phyloP scores from a whole-genome alignment of 208 protist species.

The Crithidia thermophila region DNA sequence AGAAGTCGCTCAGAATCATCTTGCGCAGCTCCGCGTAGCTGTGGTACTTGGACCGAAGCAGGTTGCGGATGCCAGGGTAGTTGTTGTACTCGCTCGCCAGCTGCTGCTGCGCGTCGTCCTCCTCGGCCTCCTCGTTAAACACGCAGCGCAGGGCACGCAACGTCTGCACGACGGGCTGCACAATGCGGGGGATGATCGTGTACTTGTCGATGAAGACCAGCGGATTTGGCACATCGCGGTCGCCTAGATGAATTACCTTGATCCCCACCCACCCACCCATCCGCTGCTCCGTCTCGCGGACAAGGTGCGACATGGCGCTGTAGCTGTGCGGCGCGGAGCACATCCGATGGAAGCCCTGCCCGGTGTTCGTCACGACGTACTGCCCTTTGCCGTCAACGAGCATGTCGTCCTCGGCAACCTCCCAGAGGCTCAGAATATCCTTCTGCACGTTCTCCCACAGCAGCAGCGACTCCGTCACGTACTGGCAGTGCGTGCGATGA shows the following conservation, averaged over 20 bases:
- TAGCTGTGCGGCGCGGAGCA: slow-evolving; percentile 89
- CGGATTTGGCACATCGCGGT: slow-evolving; percentile 97
- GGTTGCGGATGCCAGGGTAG: slow-evolving; percentile 75
- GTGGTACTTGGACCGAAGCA: slow-evolving; percentile 81
- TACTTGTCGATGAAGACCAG: slow-evolving; percentile 99
- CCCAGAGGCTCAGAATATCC: slow-evolving; percentile 95
- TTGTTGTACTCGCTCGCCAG: slow-evolving; percentile 34
- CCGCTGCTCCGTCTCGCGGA: slow-evolving; percentile 74
- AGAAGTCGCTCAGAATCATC: slow-evolving; percentile 96
- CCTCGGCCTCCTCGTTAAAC: slow-evolving; percentile 47
- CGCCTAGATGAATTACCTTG: slow-evolving; percentile 97
- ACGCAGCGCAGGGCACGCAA: slow-evolving; percentile 73
- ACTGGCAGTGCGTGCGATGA: slow-evolving; percentile 95
- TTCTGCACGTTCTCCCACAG: slow-evolving; percentile 95
- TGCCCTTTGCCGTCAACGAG: slow-evolving; percentile 54
- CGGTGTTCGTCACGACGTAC: slow-evolving; percentile 92
- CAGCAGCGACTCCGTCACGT: slow-evolving; percentile 95
- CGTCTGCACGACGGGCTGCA: slow-evolving; percentile 92
- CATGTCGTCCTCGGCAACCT: slow-evolving; percentile 94
- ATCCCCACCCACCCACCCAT: slow-evolving; percentile 96
- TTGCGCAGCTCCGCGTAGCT: slow-evolving; percentile 63
- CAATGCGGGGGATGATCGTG: slow-evolving; percentile 94
- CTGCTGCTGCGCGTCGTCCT: slow-evolving; percentile 15
- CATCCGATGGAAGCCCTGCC: slow-evolving; percentile 96
- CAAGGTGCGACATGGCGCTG: slow-evolving; percentile 75